Evolutionary conservation across 2,329 filamentous ascomycete species (phyloP).

Genomic region (Calonectria pseudoturangicola): DNA sequence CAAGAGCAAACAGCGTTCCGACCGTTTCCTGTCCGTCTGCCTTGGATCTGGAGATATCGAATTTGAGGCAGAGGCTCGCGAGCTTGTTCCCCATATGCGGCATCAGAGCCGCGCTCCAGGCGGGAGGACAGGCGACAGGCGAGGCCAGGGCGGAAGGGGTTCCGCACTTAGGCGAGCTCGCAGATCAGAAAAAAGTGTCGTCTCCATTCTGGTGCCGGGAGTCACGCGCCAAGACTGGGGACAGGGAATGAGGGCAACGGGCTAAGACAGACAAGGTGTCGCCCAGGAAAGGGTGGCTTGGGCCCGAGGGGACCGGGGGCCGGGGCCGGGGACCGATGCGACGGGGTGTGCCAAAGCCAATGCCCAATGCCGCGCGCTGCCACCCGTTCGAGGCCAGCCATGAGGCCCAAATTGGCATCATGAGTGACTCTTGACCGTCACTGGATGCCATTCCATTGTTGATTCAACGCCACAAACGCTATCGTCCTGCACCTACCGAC

Average conservation of each 20-base stretch:
- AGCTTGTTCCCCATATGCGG: conserved; percentile 22
- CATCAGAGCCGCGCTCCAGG: conserved; percentile 35
- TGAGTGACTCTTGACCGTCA: conserved; percentile 46
- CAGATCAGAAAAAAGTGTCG: conserved; percentile 41
- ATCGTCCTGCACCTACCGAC: conserved; percentile 34
- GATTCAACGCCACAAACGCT: conserved; percentile 30
- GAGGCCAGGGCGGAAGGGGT: conserved; percentile 42
- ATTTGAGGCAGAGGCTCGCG: conserved; percentile 26
- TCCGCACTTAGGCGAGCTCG: conserved; percentile 55
- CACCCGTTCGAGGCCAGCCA: conserved; percentile 49
- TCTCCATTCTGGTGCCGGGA: conserved; percentile 38
- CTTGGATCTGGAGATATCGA: conserved; percentile 20
- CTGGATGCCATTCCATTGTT: conserved; percentile 12
- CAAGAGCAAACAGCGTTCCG: conserved; percentile 19
- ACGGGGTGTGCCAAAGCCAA: conserved; percentile 43
- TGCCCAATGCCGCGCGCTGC: conserved; percentile 46
- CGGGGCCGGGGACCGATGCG: conserved; percentile 33
- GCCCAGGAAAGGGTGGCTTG: conserved; percentile 41
- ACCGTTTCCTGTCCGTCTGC: conserved; percentile 33
- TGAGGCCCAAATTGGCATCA: conserved; percentile 46
- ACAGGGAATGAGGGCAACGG: conserved; percentile 32
- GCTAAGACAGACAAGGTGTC: conserved; percentile 30
- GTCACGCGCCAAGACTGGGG: conserved; percentile 54
- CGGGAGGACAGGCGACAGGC: conserved; percentile 29
- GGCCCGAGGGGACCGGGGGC: conserved; percentile 38